Conservation (phyloP, 2,329 filamentous ascomycete genomes). For the Paraconiothyrium brasiliense region DNA sequence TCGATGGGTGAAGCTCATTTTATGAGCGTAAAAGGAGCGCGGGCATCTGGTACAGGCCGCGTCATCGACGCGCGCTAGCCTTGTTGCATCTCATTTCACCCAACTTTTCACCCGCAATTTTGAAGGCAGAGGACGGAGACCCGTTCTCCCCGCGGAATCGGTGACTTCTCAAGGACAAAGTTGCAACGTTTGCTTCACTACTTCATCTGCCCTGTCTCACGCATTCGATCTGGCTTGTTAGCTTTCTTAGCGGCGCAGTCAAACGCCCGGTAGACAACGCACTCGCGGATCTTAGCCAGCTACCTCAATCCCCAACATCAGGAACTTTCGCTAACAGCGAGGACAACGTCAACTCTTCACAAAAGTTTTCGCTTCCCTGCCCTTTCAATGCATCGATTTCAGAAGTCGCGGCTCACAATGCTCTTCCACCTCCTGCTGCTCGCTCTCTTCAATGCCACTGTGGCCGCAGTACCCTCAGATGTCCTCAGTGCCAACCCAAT, state of each 20-base stretch:
- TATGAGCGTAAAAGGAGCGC: not conserved
- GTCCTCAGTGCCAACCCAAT: not conserved
- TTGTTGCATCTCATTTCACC: not conserved
- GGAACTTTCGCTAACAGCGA: not conserved
- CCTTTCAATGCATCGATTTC: not conserved
- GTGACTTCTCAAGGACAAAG: not conserved
- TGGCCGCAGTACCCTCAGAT: not conserved
- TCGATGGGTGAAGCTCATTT: too few relatives aligned
- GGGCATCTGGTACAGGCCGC: constrained; percentile 1
- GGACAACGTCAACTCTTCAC: not conserved
- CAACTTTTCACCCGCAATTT: not conserved
- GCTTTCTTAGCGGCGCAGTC: not conserved
- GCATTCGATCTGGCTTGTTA: not conserved
- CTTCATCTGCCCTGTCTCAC: not conserved
- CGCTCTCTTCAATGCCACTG: not conserved
- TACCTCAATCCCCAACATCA: not conserved
- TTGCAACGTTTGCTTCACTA: not conserved
- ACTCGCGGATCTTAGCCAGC: not conserved
- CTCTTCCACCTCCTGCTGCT: not conserved
- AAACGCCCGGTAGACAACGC: not conserved
- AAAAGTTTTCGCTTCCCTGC: not conserved
- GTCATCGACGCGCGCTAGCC: constrained; percentile 10
- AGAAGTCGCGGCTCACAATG: not conserved
- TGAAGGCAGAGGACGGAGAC: not conserved
- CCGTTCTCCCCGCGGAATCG: not conserved